phyloP scores from a whole-genome alignment of 2,329 filamentous ascomycete species.

The Pyrenochaeta sp. region DNA sequence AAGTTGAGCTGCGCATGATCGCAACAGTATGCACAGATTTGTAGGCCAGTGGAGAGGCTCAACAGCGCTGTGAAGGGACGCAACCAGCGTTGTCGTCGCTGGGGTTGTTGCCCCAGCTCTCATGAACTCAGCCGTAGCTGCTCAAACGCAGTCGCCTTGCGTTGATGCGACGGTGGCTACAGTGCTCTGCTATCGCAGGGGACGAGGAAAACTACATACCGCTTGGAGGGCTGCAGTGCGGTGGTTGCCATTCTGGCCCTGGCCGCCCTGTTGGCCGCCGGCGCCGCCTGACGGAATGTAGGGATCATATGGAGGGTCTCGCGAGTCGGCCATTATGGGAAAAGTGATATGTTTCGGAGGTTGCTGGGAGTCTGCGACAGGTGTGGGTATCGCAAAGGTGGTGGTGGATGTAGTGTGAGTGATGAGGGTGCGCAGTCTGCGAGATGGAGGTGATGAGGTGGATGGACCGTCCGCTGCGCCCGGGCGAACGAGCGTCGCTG shows the following conservation, averaged over 20 bases:
- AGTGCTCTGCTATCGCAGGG: slow-evolving; percentile 4
- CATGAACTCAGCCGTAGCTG: slow-evolving; percentile 12
- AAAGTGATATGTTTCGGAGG: slow-evolving; percentile 13
- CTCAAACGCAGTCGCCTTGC: slow-evolving; percentile 6
- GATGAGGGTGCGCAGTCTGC: slow-evolving; percentile 32
- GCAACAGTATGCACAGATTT: background rate
- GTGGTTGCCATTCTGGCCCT: slow-evolving; percentile 64
- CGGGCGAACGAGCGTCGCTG: slow-evolving; percentile 28
- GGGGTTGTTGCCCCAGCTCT: slow-evolving; percentile 24
- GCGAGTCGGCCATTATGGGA: slow-evolving; percentile 62
- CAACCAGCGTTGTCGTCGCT: slow-evolving; percentile 7
- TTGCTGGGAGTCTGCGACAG: slow-evolving; percentile 24
- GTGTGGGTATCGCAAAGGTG: slow-evolving; percentile 18
- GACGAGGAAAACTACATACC: slow-evolving; percentile 60
- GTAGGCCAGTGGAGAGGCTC: background rate
- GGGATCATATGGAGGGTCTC: slow-evolving; percentile 79
- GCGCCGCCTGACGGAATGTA: slow-evolving; percentile 79
- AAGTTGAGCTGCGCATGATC: slow-evolving; percentile 1
- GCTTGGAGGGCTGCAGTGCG: slow-evolving; percentile 80
- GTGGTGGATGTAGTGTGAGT: slow-evolving; percentile 29
- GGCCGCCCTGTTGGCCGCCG: slow-evolving; percentile 54
- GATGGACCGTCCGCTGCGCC: slow-evolving; percentile 24
- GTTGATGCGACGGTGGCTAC: slow-evolving; percentile 4
- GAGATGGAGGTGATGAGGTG: slow-evolving; percentile 31
- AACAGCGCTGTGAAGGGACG: background rate